phyloP scores from a whole-genome alignment of 805 yeast genomes.

The Starmera dryadoides region DNA sequence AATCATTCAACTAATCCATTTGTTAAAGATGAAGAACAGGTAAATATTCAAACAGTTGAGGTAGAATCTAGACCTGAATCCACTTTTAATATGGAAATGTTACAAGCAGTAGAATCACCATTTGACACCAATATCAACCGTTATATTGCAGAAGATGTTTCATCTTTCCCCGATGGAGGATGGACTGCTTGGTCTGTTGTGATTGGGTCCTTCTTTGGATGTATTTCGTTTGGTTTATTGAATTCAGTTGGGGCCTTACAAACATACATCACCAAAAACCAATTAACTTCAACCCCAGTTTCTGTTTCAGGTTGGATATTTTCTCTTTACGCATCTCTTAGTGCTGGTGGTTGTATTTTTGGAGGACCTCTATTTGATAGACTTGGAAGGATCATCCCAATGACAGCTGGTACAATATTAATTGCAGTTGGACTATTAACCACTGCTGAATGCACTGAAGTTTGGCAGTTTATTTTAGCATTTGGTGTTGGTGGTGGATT shows the following conservation, averaged over 20 bases:
- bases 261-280: slow-evolving; percentile 49
- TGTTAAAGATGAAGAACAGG: too few species aligned
- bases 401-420: slow-evolving; percentile 33
- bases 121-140: too few species aligned
- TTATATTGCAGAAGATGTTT: not conserved
- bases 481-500: slow-evolving; percentile 48
- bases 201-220: slow-evolving; percentile 51
- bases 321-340: slow-evolving; percentile 44
- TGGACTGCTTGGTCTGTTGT: slow-evolving; percentile 45
- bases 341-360: slow-evolving; percentile 40
- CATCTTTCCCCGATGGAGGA: slow-evolving; percentile 52
- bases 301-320: slow-evolving; percentile 58
- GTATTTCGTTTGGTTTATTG: slow-evolving; percentile 46
- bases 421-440: slow-evolving; percentile 44
- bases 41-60: too few species aligned
- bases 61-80: too few species aligned
- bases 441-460: slow-evolving; percentile 38
- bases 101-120: too few species aligned
- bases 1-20: too few species aligned
- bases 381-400: slow-evolving; percentile 38
- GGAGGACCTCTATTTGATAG: slow-evolving; percentile 53
- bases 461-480: slow-evolving; percentile 57
- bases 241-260: slow-evolving; percentile 59
- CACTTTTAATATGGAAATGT: too few species aligned
- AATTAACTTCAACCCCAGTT: slow-evolving; percentile 38